Conservation (phyloP, 306 rosid genomes). For the Myrica gale region DNA sequence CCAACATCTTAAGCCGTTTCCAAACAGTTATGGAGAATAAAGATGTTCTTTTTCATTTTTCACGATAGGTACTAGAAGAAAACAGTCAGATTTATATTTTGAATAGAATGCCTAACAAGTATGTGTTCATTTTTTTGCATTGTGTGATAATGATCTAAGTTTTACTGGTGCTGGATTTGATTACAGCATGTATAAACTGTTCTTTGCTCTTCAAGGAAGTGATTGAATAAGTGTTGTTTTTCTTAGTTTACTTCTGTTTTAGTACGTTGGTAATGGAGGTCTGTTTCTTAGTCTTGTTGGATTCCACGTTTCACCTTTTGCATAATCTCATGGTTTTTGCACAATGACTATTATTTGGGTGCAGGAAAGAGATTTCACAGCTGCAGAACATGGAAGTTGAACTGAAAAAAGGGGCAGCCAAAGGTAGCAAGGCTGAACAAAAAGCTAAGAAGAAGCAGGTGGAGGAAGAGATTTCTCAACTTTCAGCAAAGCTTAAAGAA, state of each 20-base stretch:
- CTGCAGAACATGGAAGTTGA: too few species aligned
- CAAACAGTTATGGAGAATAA: not conserved
- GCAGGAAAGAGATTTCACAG: not conserved
- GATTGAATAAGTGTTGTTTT: not conserved
- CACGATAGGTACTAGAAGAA: not conserved
- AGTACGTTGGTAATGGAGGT: not conserved
- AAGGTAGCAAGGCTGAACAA: too few species aligned
- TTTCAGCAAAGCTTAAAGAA: too few species aligned
- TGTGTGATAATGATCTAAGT: conserved; percentile 11
- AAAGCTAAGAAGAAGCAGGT: too few species aligned
- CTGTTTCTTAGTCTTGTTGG: not conserved
- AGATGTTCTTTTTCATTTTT: not conserved
- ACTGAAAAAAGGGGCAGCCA: too few species aligned
- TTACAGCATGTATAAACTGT: not conserved
- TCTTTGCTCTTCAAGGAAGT: not conserved
- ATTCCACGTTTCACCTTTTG: conserved; percentile 1
- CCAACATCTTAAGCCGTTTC: not conserved
- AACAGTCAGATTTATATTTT: not conserved
- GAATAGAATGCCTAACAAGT: not conserved
- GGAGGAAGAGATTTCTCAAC: too few species aligned
- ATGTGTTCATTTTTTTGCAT: not conserved
- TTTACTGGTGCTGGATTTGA: not conserved
- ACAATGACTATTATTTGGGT: conserved; percentile 13
- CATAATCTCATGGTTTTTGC: conserved; percentile 18
- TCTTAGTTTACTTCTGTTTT: conserved; percentile 11